Conservation (phyloP, 768 basidiomycete species). For the Leucocoprinus sp. region DNA sequence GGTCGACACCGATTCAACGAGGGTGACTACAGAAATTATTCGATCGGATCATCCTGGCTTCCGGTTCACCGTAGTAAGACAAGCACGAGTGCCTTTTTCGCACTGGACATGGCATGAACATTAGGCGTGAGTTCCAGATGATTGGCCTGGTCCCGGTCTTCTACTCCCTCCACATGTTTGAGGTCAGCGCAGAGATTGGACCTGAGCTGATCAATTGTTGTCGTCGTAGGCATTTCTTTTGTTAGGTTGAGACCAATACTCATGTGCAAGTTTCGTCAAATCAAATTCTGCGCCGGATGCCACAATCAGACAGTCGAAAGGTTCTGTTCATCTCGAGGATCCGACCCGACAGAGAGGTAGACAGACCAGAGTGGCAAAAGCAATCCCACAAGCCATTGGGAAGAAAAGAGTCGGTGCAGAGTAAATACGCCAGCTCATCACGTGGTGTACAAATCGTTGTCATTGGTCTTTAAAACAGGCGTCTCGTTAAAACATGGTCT, state of each 20-base stretch:
- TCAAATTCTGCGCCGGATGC: slow-evolving; percentile 49
- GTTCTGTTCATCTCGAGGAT: slow-evolving; percentile 27
- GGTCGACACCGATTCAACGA: slow-evolving; percentile 36
- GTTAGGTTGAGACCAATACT: slow-evolving; percentile 42
- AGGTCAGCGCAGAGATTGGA: too few relatives aligned
- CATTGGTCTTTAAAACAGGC: too few relatives aligned
- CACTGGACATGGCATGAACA: slow-evolving; percentile 42
- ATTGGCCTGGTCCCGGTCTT: slow-evolving; percentile 48
- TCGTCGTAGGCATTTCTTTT: slow-evolving; percentile 56
- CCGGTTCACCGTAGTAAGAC: too few relatives aligned
- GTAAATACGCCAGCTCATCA: not conserved
- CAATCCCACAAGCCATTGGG: slow-evolving; percentile 3
- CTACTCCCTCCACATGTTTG: slow-evolving; percentile 37
- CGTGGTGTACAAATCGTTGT: not conserved
- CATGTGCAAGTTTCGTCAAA: slow-evolving; percentile 45
- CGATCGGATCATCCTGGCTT: slow-evolving; percentile 49
- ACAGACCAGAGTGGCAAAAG: slow-evolving; percentile 7
- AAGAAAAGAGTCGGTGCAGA: not conserved
- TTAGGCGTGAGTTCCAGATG: not conserved
- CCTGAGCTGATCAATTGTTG: slow-evolving; percentile 44
- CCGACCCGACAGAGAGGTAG: slow-evolving; percentile 11
- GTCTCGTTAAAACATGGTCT: too few relatives aligned
- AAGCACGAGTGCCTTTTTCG: too few relatives aligned
- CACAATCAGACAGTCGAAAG: slow-evolving; percentile 47
- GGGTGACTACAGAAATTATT: slow-evolving; percentile 67